These are phyloP conservation scores for Gomphus bonarii DNA, from an alignment of 1,284 basidiomycete species.

Conservation along the genomic window DNA sequence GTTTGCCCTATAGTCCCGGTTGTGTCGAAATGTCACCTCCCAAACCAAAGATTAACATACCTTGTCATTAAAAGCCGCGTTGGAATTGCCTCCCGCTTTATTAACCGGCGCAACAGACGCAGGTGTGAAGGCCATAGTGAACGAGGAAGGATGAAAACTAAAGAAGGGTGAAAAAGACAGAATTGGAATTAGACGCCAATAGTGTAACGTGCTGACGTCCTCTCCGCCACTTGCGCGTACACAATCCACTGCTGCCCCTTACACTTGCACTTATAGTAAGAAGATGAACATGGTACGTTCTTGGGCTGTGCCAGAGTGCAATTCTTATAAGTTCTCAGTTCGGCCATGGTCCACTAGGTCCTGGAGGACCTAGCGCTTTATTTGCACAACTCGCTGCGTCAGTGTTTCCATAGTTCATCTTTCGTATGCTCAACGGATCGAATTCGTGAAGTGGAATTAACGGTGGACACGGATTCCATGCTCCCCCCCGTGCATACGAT, in stretches of 20 bases:
- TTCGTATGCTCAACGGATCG: background rate
- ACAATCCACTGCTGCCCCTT: background rate
- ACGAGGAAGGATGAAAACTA: too few relatives aligned
- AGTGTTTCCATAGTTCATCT: constrained; percentile 15
- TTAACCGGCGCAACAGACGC: constrained; percentile 15
- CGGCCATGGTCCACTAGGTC: constrained; percentile 40
- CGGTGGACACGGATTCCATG: constrained; percentile 34
- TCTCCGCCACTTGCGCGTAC: constrained; percentile 3
- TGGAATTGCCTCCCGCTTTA: constrained; percentile 30
- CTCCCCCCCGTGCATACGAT: constrained; percentile 60
- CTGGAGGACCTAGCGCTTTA: constrained; percentile 34
- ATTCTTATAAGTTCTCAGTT: constrained; percentile 26
- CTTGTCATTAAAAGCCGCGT: constrained; percentile 79
- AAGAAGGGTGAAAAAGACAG: constrained; percentile 26
- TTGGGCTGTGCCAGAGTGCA: background rate
- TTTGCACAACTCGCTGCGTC: constrained; percentile 57
- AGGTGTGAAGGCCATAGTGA: constrained; percentile 24
- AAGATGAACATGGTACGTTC: constrained; percentile 8
- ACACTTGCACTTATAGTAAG: background rate
- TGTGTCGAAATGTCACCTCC: constrained; percentile 12
- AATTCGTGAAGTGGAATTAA: constrained; percentile 40
- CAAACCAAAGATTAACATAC: constrained; percentile 24
- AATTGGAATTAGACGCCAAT: background rate
- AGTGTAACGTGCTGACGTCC: constrained; percentile 8
- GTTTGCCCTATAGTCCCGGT: constrained; percentile 60